phyloP scores from a whole-genome alignment of 2,329 filamentous ascomycete species.

The Lojkania enalia region DNA sequence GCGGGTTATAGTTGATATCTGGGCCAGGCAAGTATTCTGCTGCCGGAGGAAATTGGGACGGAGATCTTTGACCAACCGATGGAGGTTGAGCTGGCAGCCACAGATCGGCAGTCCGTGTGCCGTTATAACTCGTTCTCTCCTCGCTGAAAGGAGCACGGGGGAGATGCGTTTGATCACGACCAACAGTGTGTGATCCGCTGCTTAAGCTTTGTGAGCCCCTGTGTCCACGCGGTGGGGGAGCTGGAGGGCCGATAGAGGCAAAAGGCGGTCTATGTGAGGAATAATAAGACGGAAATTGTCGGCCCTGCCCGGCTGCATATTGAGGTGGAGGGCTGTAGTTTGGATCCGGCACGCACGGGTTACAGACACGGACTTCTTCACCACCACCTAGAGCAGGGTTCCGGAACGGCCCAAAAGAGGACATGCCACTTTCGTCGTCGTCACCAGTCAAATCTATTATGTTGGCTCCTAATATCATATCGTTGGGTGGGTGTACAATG shows the following conservation, averaged over 20 bases:
- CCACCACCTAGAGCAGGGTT: slow-evolving; percentile 64
- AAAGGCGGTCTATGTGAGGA: slow-evolving; percentile 11
- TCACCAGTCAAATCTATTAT: slow-evolving; percentile 53
- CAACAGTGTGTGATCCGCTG: slow-evolving; percentile 19
- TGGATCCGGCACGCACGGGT: slow-evolving; percentile 72
- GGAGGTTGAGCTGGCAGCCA: slow-evolving; percentile 28
- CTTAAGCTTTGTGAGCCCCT: slow-evolving; percentile 26
- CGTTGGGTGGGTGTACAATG: slow-evolving; percentile 71
- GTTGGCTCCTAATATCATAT: slow-evolving; percentile 16
- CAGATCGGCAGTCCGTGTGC: slow-evolving; percentile 25
- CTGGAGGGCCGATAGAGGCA: neutral
- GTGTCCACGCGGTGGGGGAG: slow-evolving; percentile 20
- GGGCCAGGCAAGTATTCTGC: no score
- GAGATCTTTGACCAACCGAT: neutral
- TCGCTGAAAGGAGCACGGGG: slow-evolving; percentile 25
- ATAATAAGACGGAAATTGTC: slow-evolving; percentile 4
- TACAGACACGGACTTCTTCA: slow-evolving; percentile 70
- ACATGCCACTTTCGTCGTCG: slow-evolving; percentile 32
- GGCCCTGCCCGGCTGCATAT: slow-evolving; percentile 25
- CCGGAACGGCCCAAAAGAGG: slow-evolving; percentile 32
- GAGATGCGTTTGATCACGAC: slow-evolving; percentile 23
- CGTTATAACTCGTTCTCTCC: slow-evolving; percentile 29
- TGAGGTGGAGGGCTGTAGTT: slow-evolving; percentile 63
- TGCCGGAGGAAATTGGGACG: no score
- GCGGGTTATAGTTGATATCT: neutral